Conservation (phyloP, 352 stramenopile genomes). For the Globisporangium cystogenes region DNA sequence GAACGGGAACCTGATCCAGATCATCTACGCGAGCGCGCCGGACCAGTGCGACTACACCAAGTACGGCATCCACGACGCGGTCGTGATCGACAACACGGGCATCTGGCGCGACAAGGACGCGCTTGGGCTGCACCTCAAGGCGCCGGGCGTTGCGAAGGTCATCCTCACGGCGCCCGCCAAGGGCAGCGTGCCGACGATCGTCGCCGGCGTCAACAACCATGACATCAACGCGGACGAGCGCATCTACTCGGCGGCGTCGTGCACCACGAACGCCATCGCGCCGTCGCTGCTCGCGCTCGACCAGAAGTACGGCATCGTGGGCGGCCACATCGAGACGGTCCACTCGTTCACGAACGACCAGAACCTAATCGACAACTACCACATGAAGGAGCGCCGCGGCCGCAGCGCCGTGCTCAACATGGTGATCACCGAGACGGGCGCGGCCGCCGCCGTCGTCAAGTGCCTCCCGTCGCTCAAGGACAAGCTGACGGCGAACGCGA, state of each 20-base stretch:
- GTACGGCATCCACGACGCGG: conserved; percentile 82
- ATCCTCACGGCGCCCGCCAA: conserved; percentile 78
- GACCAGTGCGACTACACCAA: conserved; percentile 87
- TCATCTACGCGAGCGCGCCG: conserved; percentile 78
- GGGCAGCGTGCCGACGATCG: conserved; percentile 67
- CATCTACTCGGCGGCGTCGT: conserved; percentile 80
- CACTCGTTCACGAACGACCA: conserved; percentile 91
- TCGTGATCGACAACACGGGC: conserved; percentile 89
- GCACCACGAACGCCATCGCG: conserved; percentile 85
- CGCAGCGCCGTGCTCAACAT: conserved; percentile 87
- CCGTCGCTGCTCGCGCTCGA: conserved; percentile 69
- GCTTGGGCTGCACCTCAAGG: conserved; percentile 69
- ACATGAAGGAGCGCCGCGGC: conserved; percentile 83
- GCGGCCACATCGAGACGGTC: conserved; percentile 85
- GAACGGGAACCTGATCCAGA: conserved; percentile 85
- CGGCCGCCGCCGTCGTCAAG: conserved; percentile 77
- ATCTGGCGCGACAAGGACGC: conserved; percentile 69
- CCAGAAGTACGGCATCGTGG: conserved; percentile 77
- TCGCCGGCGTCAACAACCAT: conserved; percentile 77
- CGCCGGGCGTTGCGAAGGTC: conserved; percentile 71
- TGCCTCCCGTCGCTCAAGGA: conserved; percentile 92
- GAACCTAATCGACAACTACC: conserved; percentile 88
- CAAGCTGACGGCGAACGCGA: conserved; percentile 98
- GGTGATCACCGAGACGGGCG: conserved; percentile 86
- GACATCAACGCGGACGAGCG: conserved; percentile 42